Evolutionary conservation across 1,139 yeast species (phyloP).

Genomic region (Hanseniaspora uvarum): DNA sequence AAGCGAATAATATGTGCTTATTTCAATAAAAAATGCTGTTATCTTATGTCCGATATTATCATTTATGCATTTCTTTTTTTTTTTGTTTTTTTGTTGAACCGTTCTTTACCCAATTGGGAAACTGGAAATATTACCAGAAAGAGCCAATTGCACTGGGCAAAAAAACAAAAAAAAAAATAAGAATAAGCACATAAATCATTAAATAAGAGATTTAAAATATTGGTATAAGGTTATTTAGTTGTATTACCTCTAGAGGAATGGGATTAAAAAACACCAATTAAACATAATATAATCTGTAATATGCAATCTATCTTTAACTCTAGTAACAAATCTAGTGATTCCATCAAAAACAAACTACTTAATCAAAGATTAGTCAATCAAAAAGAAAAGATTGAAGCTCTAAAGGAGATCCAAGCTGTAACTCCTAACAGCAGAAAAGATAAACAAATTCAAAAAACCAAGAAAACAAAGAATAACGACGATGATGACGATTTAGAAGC

Average conservation of each 20-base stretch:
- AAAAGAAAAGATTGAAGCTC: constrained; percentile 11
- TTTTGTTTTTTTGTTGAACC: background rate
- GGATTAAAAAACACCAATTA: background rate
- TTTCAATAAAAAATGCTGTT: background rate
- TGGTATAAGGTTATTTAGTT: too few relatives aligned
- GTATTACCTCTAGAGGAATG: too few relatives aligned
- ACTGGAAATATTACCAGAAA: too few relatives aligned
- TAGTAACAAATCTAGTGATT: constrained; percentile 12
- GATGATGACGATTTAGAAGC: constrained; percentile 24
- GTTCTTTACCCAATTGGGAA: background rate
- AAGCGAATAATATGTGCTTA: too few relatives aligned
- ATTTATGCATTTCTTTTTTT: background rate
- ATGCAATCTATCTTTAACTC: constrained; percentile 14
- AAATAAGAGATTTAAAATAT: background rate
- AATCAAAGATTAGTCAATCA: constrained; percentile 20
- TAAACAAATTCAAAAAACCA: constrained; percentile 31
- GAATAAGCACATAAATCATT: too few relatives aligned
- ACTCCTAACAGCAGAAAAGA: constrained; percentile 19
- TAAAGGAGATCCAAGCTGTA: constrained; percentile 16
- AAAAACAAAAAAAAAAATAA: background rate
- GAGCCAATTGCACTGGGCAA: too few relatives aligned
- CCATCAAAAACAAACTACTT: constrained; percentile 23
- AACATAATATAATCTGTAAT: background rate
- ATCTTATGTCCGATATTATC: background rate
- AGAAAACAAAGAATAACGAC: constrained; percentile 24